phyloP scores from a whole-genome alignment of 148 eudicot genomes.

The Vaccinium corymbosum region DNA sequence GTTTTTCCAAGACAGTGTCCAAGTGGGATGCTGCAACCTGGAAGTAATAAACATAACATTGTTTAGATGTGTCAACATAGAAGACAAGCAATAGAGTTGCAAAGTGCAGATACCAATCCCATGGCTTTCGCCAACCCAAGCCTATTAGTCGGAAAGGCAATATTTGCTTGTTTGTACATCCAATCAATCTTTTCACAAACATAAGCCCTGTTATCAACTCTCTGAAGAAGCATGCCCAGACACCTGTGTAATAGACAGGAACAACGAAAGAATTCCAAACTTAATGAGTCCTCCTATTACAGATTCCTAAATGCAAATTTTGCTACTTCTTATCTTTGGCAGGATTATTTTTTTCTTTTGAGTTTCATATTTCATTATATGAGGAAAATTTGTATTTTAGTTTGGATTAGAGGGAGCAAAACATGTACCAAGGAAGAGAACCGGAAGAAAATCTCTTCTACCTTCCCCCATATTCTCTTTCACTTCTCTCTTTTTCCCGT shows the following conservation, averaged over 20 bases:
- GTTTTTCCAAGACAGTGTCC: constrained; percentile 93
- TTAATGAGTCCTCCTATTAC: background rate
- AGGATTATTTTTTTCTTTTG: background rate
- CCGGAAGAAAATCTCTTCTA: background rate
- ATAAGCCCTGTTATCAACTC: constrained; percentile 77
- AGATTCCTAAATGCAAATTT: background rate
- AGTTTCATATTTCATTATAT: background rate
- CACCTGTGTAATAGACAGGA: constrained; percentile 48
- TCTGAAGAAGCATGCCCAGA: constrained; percentile 88
- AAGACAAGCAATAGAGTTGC: constrained; percentile 8
- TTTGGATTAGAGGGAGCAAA: background rate
- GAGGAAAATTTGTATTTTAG: background rate
- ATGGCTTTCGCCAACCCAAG: constrained; percentile 97
- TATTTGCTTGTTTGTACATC: constrained; percentile 80
- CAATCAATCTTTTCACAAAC: constrained; percentile 83
- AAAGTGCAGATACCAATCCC: constrained; percentile 65
- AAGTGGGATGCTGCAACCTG: constrained; percentile 96
- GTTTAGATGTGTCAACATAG: constrained; percentile 9
- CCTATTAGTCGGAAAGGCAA: constrained; percentile 76
- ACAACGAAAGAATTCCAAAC: constrained; percentile 1
- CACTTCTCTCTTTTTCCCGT: background rate
- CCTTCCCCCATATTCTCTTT: background rate
- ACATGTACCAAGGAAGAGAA: background rate
- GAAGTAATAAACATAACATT: constrained; percentile 16
- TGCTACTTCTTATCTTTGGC: background rate